Percentiles rank a stretch among this genome's conserved stretches.
Conservation (phyloP, 139 green algal species). For the Chlamydomonas asymmetrica region DNA sequence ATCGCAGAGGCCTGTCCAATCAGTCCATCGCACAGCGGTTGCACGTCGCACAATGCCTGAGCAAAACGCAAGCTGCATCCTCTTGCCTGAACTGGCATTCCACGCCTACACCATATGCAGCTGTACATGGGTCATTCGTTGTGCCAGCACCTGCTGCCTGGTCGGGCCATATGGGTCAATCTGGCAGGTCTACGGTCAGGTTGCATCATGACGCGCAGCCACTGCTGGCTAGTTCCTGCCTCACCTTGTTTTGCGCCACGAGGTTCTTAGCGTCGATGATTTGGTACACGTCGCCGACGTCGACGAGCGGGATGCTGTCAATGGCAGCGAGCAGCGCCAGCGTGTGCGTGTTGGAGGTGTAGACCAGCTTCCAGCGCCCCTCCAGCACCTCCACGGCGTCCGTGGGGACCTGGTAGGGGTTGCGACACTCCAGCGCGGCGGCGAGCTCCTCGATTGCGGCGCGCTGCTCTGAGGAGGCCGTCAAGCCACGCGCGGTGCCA, state of each 20-base stretch:
- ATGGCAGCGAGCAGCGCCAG: conserved; percentile 54
- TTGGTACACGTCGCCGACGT: conserved; percentile 61
- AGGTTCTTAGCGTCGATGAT: conserved; percentile 14
- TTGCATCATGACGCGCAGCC: no score
- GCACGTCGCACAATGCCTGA: no score
- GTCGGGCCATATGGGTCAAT: no score
- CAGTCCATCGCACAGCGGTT: no score
- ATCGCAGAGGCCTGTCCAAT: no score
- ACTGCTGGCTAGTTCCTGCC: background rate
- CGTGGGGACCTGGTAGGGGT: conserved; percentile 34
- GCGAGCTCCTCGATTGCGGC: conserved; percentile 56
- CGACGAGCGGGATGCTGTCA: conserved; percentile 49
- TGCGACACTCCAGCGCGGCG: conserved; percentile 47
- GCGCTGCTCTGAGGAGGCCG: conserved; percentile 24
- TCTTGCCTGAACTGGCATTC: no score
- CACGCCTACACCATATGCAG: no score
- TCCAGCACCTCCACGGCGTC: conserved; percentile 24
- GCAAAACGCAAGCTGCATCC: no score
- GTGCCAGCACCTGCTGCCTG: no score
- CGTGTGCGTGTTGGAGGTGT: conserved; percentile 62
- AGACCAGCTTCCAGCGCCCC: conserved; percentile 60
- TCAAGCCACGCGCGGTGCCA: conserved; percentile 45
- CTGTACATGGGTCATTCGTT: no score
- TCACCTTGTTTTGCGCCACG: background rate
- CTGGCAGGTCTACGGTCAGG: no score